Base-by-base conservation (phyloP, 352 stramenopile genomes). In the Pythium brachiatum region DNA sequence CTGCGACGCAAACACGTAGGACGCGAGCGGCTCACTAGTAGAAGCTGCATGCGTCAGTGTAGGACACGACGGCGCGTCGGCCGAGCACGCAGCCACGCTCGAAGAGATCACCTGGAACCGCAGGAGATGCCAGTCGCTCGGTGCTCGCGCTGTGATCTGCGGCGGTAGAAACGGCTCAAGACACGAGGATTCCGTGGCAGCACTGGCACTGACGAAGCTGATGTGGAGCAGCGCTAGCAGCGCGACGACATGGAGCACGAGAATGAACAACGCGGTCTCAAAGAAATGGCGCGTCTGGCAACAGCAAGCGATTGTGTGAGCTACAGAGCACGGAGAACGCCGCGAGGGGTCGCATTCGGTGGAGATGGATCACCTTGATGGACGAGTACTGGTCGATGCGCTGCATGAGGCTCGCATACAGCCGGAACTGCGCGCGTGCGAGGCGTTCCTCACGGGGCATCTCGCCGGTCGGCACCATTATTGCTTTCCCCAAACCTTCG, bases 1-100 rank as follows among this genome's bases (percentile, higher is more conserved):
- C 47, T 93, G 72, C 7, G 81, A 65, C 0, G 81, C 85, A 59
- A 82, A 96, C 6, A 95, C 67, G 61, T 78, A 92, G 23, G 81
- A 79, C 29, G 71, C 62, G 2, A 70, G 29, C 0, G 53, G 51
- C 18, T 4, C 26, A 1, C 2, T 41, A 1, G 31, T 38, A 15
- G 27, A 36, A 32, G 15, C 4, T 11, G 21, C 2, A 7, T n/a
- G 31, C 16, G 29, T 38, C 23, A 2, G 46, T 2, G 6, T 53
- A 6, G 23, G 46, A 25, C 46, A 36, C 25, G 46, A 53, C 25
- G 21, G 46, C 25, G 3, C 46, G 46, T 53, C 23, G 23, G 25
- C 12, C 0, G 41, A 5, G 20, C n/a, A 48, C 18, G n/a, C 25
- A 8, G 18, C 23, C n/a, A 48, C 3, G 20, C n/a, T 48, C 7